phyloP scores from a whole-genome alignment of 2,329 filamentous ascomycete genomes.

The Xylaria sp. region DNA sequence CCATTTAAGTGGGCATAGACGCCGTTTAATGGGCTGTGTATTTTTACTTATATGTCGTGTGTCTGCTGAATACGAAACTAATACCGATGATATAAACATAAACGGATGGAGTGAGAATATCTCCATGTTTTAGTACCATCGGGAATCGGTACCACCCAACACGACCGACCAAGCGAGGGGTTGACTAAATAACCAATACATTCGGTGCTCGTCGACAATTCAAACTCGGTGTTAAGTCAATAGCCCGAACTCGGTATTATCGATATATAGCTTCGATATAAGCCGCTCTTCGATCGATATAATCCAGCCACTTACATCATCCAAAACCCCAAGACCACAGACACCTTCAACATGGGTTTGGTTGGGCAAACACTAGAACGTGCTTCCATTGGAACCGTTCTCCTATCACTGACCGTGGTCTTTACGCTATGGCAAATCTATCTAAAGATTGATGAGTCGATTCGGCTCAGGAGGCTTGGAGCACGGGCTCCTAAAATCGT shows the following conservation, averaged over 20 bases:
- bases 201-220: not conserved
- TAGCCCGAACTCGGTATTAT: not conserved
- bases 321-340: not conserved
- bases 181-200: not conserved
- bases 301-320: not conserved
- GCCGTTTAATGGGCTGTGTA: not conserved
- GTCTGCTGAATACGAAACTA: not conserved
- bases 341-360: slow-evolving; percentile 57
- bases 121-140: not conserved
- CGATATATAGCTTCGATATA: not conserved
- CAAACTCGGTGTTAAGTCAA: not conserved
- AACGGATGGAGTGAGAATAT: not conserved
- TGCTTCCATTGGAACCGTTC: slow-evolving; percentile 56
- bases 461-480: slow-evolving; percentile 58
- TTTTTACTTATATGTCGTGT: not conserved
- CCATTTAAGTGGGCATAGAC: not conserved
- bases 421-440: slow-evolving; percentile 55
- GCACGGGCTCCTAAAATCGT: slow-evolving; percentile 55
- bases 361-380: slow-evolving; percentile 60
- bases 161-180: not conserved
- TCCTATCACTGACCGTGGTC: slow-evolving; percentile 53
- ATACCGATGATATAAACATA: not conserved
- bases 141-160: not conserved
- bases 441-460: slow-evolving; percentile 55
- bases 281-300: not conserved